These are phyloP conservation scores for Fusarium ramigenum DNA, from an alignment of 2,329 filamentous ascomycete genomes.

Conservation along the genomic window DNA sequence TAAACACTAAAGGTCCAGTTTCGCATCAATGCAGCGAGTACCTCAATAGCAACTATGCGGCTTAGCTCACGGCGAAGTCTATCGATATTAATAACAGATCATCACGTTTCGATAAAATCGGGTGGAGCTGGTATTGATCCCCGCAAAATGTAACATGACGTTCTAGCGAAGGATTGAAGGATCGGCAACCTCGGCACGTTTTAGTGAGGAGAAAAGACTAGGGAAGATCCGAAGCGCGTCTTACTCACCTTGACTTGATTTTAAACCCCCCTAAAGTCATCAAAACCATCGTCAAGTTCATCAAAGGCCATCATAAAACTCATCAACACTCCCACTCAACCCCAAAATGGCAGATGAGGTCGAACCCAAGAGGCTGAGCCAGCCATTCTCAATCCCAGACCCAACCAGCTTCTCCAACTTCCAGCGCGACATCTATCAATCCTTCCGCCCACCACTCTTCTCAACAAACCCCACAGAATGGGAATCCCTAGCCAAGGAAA, in stretches of 20 bases:
- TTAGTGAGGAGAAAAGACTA: constrained; percentile 2
- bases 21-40: neutral
- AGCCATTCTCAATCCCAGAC: constrained; percentile 22
- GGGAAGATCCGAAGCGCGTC: neutral
- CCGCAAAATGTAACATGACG: neutral
- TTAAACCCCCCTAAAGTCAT: no score
- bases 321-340: no score
- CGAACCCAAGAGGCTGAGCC: constrained; percentile 12
- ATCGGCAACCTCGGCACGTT: constrained; percentile 9
- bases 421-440: constrained; percentile 39
- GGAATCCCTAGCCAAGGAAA: constrained; percentile 32
- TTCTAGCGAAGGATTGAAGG: neutral
- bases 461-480: constrained; percentile 36
- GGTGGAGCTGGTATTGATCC: neutral
- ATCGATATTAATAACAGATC: accelerated
- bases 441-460: constrained; percentile 31
- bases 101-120: neutral
- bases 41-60: no score
- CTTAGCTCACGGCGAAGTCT: neutral
- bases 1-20: neutral
- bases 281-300: accelerated
- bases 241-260: no score
- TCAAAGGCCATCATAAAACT: no score
- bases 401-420: constrained; percentile 31
- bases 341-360: neutral